These are phyloP conservation scores for Leccinum sublutescens DNA, from an alignment of 768 basidiomycete species.

Conservation along the genomic window DNA sequence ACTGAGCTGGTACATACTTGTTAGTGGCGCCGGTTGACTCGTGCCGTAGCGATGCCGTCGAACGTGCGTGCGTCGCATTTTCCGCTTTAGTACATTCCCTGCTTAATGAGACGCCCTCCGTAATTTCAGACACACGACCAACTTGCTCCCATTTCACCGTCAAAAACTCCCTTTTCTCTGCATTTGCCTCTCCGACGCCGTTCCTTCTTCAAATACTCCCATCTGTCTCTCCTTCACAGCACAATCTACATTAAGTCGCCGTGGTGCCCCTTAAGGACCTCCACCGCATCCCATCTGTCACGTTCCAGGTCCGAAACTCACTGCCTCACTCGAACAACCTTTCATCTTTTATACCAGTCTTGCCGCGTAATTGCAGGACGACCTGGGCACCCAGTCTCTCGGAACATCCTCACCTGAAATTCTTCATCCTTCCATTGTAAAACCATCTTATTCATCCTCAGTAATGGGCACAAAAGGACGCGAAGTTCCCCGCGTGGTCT, in stretches of 20 bases:
- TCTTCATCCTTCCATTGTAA: conserved; percentile 5
- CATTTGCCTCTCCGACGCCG: conserved; percentile 5
- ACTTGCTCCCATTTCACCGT: conserved; percentile 23
- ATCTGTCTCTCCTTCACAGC: conserved; percentile 12
- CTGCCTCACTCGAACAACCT: not conserved
- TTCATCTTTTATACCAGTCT: conserved; percentile 12
- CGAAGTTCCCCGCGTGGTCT: conserved; percentile 79
- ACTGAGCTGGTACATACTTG: conserved; percentile 4
- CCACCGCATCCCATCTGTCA: conserved; percentile 4
- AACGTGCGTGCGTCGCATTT: conserved; percentile 37
- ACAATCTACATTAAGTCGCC: conserved; percentile 8
- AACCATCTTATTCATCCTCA: conserved; percentile 3
- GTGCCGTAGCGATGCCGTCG: conserved; percentile 32
- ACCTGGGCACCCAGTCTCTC: not conserved
- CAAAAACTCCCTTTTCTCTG: conserved; percentile 14
- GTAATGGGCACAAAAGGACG: conserved; percentile 69
- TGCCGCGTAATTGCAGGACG: conserved; percentile 2
- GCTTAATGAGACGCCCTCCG: conserved; percentile 21
- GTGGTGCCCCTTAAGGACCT: conserved; percentile 12
- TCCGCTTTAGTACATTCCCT: conserved; percentile 24
- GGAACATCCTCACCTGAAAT: not conserved
- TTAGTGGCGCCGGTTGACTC: conserved; percentile 7
- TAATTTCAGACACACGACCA: conserved; percentile 41
- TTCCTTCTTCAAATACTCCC: conserved; percentile 3
- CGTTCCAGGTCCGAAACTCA: conserved; percentile 10